Percentiles rank a stretch among this genome's conserved stretches.
These are phyloP conservation scores for Diaporthe ilicicola DNA, from an alignment of 2,329 filamentous ascomycete species.

Conservation along the genomic window DNA sequence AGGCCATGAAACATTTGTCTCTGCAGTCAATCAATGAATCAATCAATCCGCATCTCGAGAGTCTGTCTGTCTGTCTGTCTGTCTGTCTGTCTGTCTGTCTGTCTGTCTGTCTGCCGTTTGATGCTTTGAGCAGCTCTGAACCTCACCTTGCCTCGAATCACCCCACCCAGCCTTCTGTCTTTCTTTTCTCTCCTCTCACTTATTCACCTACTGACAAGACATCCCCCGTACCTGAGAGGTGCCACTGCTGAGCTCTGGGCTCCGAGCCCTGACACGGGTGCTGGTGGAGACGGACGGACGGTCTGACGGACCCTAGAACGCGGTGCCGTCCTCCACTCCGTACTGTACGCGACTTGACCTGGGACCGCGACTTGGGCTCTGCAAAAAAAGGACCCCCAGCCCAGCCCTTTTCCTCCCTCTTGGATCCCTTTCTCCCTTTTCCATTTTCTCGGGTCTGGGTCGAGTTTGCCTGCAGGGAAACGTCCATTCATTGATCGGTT, in stretches of 20 bases:
- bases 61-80: not conserved
- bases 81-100: not conserved
- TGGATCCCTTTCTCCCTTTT: slow-evolving; percentile 1
- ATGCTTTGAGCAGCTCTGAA: not conserved
- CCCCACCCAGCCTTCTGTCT: not conserved
- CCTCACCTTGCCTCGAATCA: not conserved
- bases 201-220: not conserved
- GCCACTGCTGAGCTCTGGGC: not conserved
- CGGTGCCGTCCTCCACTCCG: slow-evolving; percentile 26
- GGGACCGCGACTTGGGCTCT: slow-evolving; percentile 31
- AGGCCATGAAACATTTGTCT: slow-evolving; percentile 7
- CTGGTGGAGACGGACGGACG: slow-evolving; percentile 25
- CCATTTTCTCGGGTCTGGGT: slow-evolving; percentile 9
- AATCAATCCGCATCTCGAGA: not conserved
- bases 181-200: not conserved
- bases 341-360: slow-evolving; percentile 33
- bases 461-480: slow-evolving; percentile 23
- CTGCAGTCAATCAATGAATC: not conserved
- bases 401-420: slow-evolving; percentile 12
- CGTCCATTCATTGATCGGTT: slow-evolving; percentile 17
- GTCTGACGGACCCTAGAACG: slow-evolving; percentile 27
- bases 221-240: not conserved
- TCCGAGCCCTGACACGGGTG: slow-evolving; percentile 3
- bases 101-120: not conserved
- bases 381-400: slow-evolving; percentile 26